These are phyloP conservation scores for Cryomyces minteri DNA, from an alignment of 495 filamentous ascomycete genomes.

Conservation along the genomic window DNA sequence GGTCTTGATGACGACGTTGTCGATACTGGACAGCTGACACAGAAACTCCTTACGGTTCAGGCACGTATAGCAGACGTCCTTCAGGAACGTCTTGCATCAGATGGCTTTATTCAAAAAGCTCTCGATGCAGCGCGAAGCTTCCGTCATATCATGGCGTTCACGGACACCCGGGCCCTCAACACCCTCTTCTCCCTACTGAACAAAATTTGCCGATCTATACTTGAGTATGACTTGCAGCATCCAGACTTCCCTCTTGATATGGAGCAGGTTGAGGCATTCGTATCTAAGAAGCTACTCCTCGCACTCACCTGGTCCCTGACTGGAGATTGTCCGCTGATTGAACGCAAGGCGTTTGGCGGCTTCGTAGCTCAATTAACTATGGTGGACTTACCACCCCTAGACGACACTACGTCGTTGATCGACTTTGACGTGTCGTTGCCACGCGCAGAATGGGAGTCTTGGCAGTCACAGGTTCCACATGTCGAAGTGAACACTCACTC, in stretches of 20 bases:
- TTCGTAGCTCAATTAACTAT: conserved; percentile 60
- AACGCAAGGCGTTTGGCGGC: conserved; percentile 79
- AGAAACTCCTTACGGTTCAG: conserved; percentile 59
- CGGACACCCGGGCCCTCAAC: conserved; percentile 69
- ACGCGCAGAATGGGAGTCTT: conserved; percentile 69
- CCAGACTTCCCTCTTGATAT: conserved; percentile 80
- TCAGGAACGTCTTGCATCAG: conserved; percentile 50
- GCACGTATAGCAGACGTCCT: conserved; percentile 59
- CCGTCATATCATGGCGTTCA: conserved; percentile 98
- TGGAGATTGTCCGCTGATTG: conserved; percentile 77
- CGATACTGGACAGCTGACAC: conserved; percentile 59
- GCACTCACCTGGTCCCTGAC: conserved; percentile 87
- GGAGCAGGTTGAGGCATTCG: conserved; percentile 72
- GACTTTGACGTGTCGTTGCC: conserved; percentile 86
- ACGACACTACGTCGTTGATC: conserved; percentile 66
- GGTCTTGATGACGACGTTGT: conserved; percentile 84
- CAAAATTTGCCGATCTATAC: conserved; percentile 73
- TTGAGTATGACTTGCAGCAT: conserved; percentile 92
- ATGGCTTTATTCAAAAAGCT: conserved; percentile 60
- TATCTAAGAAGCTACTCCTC: conserved; percentile 82
- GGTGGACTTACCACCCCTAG: conserved; percentile 59
- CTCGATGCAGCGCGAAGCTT: conserved; percentile 55
- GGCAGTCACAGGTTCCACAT: conserved; percentile 84
- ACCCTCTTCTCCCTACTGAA: conserved; percentile 92
- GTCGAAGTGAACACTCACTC: conserved; percentile 97